These are phyloP conservation scores for Datura wrightii DNA, from an alignment of 257 asterid species.

Conservation along the genomic window DNA sequence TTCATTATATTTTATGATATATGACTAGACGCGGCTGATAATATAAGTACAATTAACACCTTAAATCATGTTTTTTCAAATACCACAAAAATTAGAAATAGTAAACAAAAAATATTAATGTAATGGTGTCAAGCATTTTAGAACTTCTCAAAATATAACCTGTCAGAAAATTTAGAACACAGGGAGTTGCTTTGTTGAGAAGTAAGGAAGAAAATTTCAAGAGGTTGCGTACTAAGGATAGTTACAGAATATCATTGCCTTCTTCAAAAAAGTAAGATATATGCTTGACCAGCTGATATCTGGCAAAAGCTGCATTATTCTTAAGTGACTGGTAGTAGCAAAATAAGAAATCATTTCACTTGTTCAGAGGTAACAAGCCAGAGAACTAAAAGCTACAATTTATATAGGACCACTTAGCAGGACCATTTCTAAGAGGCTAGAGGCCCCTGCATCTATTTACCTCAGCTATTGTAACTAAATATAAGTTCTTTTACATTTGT, in stretches of 20 bases:
- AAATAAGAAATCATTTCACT: background rate
- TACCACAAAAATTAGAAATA: background rate
- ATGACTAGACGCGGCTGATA: background rate
- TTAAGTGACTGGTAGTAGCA: background rate
- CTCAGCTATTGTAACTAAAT: background rate
- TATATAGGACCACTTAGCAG: background rate
- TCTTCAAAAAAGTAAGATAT: background rate
- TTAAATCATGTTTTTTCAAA: background rate
- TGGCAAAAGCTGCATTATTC: background rate
- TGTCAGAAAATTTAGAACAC: background rate
- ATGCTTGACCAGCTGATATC: background rate
- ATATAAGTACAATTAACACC: background rate
- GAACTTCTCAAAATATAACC: background rate
- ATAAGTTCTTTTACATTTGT: constrained; percentile 29
- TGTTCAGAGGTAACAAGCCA: background rate
- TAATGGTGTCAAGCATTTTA: constrained; percentile 8
- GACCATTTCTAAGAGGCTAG: constrained; percentile 8
- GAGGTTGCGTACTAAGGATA: background rate
- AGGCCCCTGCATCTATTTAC: background rate
- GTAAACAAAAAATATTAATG: background rate
- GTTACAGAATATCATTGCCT: background rate
- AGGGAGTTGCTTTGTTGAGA: background rate
- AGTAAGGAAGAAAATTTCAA: background rate
- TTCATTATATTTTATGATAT: constrained; percentile 13
- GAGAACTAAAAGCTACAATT: background rate